Conservation (phyloP, 2,329 filamentous ascomycete genomes). For the Ophiocordyceps unilateralis region DNA sequence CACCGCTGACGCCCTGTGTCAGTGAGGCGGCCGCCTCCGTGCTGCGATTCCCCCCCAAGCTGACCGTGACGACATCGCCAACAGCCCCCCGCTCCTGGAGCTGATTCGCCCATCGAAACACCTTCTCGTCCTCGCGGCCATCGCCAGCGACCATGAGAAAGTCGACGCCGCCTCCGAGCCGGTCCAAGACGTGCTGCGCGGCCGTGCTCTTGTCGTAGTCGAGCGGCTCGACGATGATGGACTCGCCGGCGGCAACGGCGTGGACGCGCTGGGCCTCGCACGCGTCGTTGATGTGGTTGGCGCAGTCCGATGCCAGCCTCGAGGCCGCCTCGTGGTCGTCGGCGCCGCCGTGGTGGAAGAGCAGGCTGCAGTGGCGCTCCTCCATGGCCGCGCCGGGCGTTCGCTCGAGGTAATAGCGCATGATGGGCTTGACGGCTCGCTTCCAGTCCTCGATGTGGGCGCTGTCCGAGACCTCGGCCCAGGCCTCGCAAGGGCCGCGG, state of each 20-base stretch:
- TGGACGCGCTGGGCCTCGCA: slow-evolving; percentile 72
- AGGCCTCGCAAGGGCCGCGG: slow-evolving; percentile 52
- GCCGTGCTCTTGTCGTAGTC: slow-evolving; percentile 82
- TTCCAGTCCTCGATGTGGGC: slow-evolving; percentile 61
- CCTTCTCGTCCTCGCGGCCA: slow-evolving; percentile 80
- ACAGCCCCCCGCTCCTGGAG: slow-evolving; percentile 42
- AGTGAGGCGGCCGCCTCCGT: slow-evolving; percentile 75
- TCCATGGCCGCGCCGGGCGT: slow-evolving; percentile 79
- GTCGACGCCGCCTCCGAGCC: slow-evolving; percentile 39
- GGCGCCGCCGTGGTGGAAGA: slow-evolving; percentile 77
- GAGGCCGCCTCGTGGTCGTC: slow-evolving; percentile 60
- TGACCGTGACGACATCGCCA: slow-evolving; percentile 65
- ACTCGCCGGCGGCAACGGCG: slow-evolving; percentile 64
- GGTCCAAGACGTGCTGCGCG: slow-evolving; percentile 53
- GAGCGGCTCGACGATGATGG: slow-evolving; percentile 67
- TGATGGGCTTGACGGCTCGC: slow-evolving; percentile 60
- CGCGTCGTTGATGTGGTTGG: slow-evolving; percentile 87
- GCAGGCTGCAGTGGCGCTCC: slow-evolving; percentile 76
- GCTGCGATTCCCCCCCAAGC: slow-evolving; percentile 65
- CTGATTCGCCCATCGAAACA: slow-evolving; percentile 86
- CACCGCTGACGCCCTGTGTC: slow-evolving; percentile 83
- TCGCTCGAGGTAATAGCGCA: slow-evolving; percentile 79
- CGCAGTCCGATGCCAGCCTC: slow-evolving; percentile 74
- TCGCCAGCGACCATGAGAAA: slow-evolving; percentile 85
- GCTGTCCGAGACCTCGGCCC: background rate